Evolutionary conservation across 2,329 filamentous ascomycete genomes (phyloP), one percentile per base, ranked within the genome.

Genomic region (Botrytis pseudocinerea): DNA sequence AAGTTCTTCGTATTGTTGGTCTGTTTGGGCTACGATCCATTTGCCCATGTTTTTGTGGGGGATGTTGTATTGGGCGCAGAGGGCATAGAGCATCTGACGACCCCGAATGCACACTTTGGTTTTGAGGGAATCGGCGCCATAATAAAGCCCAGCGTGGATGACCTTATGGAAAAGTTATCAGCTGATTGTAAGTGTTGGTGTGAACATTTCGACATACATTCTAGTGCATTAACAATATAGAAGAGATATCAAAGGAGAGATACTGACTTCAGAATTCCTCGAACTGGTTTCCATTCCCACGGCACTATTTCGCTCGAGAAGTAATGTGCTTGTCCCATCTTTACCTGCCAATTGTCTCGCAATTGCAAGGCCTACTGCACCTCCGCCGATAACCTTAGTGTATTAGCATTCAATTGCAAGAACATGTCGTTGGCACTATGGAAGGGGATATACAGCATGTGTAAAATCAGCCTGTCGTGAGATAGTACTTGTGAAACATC

Each of bases 21-120:
- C 85, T 70, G 90, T 92, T 84, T 98, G 96, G 0, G 95, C 95
- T 1, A 98, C 93, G 78, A 98, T 92, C 95, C 95, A 98, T 85
- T 98, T 98, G 74, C 94, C 94, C 38, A 90, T 92, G 80, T 91
- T 91, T 71, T 86, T 86, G 83, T 96, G 88, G 0, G 89, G 89
- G 69, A 99, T 92, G 73, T 83, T 82, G 78, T 93, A 85, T 73
- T 84, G 84, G 8, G 84, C 82, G 84, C 95, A 98, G 60, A 97
- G 88, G 6, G 85, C 86, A 83, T 99, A 99, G 74, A 98, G 85
- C 81, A 94, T 85, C 46, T 91, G 81, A 77, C 91, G 91, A 74
- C 96, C 96, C 46, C 85, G 84, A 76, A 98, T 86, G 83, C 96
- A 99, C 20, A 99, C 88, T 25, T 84, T 84, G 1, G 95, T 94